Evolutionary conservation across 1,284 basidiomycete genomes (phyloP).

Genomic region (Cerrena zonata): DNA sequence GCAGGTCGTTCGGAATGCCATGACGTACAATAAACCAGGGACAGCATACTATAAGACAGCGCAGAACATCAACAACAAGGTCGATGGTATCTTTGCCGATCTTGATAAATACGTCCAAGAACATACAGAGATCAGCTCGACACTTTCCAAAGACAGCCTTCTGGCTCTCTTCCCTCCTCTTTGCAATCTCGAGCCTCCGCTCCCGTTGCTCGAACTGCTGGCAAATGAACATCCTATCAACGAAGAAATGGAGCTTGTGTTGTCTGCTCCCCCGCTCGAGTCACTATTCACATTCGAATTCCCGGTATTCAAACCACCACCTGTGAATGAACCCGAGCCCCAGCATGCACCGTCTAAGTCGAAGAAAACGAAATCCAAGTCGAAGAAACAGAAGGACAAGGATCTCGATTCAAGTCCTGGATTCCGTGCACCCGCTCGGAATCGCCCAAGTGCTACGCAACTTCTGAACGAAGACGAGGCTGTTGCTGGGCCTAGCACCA

Average conservation of each 20-base stretch:
- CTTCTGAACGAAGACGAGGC: constrained; percentile 40
- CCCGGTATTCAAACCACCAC: constrained; percentile 52
- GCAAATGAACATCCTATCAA: constrained; percentile 45
- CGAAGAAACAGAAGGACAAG: constrained; percentile 9
- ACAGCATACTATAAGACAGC: constrained; percentile 74
- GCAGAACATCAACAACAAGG: constrained; percentile 56
- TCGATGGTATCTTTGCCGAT: constrained; percentile 55
- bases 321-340: constrained; percentile 40
- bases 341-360: constrained; percentile 10
- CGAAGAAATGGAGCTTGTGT: constrained; percentile 45
- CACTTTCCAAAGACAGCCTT: not conserved
- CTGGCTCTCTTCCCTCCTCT: constrained; percentile 23
- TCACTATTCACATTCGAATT: constrained; percentile 67
- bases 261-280: constrained; percentile 55
- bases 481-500: constrained; percentile 4
- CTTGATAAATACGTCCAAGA: constrained; percentile 37
- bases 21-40: constrained; percentile 78
- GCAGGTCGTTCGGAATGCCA: constrained; percentile 83
- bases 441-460: constrained; percentile 37
- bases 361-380: constrained; percentile 11
- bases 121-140: constrained; percentile 9
- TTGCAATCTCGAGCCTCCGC: constrained; percentile 70
- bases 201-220: constrained; percentile 51
- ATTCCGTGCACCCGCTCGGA: constrained; percentile 41
- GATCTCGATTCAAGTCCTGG: constrained; percentile 30